Base-by-base conservation (phyloP, 306 rosid species). In the Cucurbita argyrosperma region DNA sequence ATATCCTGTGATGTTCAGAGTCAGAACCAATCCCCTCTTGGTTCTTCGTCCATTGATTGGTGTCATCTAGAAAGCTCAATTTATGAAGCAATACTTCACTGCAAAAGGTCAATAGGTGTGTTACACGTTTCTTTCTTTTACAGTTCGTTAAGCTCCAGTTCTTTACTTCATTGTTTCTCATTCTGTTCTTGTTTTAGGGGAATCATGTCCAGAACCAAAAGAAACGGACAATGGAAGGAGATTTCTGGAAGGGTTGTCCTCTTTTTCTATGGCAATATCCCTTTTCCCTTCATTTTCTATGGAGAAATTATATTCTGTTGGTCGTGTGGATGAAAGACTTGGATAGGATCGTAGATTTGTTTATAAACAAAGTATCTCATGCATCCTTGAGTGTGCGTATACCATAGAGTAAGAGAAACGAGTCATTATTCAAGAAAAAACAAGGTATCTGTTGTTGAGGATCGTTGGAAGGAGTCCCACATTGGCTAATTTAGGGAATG, bases 71-170 rank as follows among this genome's bases (percentile, higher is more conserved):
- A 86, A 74, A 82, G 75, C 81, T 80, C 86, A 69, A 86, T 86
- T 74, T 58, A 75, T 83, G 94, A 88, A 77, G 94, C 94, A 18
- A 84, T 88, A 38, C 94, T 88, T 54, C 84, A 88, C 53, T 86
- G 94, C 87, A 86, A 88, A 76, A 88, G 77, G 80, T 86, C 90
- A 80, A 69, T 86, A 81, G 90, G 94, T 88, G 69, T 57, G 46
- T 51, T 19, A 3, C 71, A 73, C 49, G 10, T 55, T 39, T 74
- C 15, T 68, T 18, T 54, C 57, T 76, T 16, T 18, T 67, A 39
- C 9, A 39, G 39, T 42, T 42, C 6, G 3, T 35, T 79, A 47
- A 16, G 6, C 62, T n/a, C 51, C 51, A 37, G 59, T 59, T 50
- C 6, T 71, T 40, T 46, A 52, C 5, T n/a, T 10, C 64, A 0